Conservation (phyloP, 192 early-diverging fungal species). For the Gaertneriomyces sp. region DNA sequence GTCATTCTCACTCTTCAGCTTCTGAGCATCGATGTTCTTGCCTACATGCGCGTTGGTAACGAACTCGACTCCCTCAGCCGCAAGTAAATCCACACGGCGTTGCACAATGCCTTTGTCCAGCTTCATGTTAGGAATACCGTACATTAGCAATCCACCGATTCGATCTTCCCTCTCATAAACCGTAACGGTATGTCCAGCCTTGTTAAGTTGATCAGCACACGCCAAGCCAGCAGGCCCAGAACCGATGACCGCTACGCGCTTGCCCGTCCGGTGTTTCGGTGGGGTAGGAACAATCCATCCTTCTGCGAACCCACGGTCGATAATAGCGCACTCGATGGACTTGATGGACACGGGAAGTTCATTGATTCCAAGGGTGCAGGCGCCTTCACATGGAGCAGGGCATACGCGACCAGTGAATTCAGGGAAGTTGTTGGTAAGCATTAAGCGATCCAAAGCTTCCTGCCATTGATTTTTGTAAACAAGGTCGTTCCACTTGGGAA, state of each 20-base stretch:
- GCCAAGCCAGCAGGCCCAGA: constrained; percentile 95
- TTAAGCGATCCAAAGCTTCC: constrained; percentile 86
- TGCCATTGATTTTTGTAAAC: constrained; percentile 96
- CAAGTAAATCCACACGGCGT: constrained; percentile 89
- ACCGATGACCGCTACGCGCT: constrained; percentile 83
- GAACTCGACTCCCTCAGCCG: constrained; percentile 90
- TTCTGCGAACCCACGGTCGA: constrained; percentile 93
- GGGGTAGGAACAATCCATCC: constrained; percentile 94
- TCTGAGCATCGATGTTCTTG: constrained; percentile 67
- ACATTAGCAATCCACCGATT: constrained; percentile 92
- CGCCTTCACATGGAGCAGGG: constrained; percentile 96
- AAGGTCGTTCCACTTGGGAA: constrained; percentile 99
- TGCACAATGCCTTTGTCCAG: constrained; percentile 95
- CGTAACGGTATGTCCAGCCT: constrained; percentile 89
- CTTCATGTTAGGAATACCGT: constrained; percentile 99
- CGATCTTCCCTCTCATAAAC: constrained; percentile 98
- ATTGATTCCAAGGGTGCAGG: constrained; percentile 93
- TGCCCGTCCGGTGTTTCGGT: constrained; percentile 75
- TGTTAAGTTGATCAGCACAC: constrained; percentile 96
- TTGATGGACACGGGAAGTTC: constrained; percentile 95
- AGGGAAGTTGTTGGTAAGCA: constrained; percentile 99
- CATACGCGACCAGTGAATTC: constrained; percentile 99
- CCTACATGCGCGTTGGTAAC: constrained; percentile 87
- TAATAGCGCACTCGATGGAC: constrained; percentile 95
- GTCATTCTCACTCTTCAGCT: constrained; percentile 69